phyloP scores from a whole-genome alignment of 345 rosid species.

The Eucalyptus viminalis region DNA sequence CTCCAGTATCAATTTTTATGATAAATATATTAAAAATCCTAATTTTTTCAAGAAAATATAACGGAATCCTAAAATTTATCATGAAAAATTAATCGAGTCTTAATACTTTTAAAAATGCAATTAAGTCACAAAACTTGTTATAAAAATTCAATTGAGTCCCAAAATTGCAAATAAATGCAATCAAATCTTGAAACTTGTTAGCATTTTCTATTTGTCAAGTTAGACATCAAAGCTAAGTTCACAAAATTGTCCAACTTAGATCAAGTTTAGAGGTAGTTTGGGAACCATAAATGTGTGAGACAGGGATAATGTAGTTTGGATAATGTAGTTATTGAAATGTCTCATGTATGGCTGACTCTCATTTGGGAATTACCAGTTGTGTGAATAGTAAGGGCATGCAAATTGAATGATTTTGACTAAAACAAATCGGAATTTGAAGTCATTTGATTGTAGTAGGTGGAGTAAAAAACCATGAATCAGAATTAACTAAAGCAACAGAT shows the following conservation, averaged over 20 bases:
- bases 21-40: too few species aligned
- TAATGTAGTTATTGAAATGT: not conserved
- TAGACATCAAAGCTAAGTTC: not conserved
- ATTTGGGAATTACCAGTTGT: not conserved
- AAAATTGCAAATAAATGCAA: too few species aligned
- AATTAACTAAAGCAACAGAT: too few species aligned
- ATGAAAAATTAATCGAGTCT: too few species aligned
- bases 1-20: not conserved
- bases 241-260: not conserved
- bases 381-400: not conserved
- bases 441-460: not conserved
- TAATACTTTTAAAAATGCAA: too few species aligned
- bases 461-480: not conserved
- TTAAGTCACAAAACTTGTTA: too few species aligned
- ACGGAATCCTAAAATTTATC: rapidly evolving
- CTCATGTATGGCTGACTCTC: not conserved
- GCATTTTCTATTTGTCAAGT: not conserved
- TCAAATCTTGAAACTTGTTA: too few species aligned
- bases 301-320: not conserved
- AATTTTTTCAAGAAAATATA: too few species aligned
- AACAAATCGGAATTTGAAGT: not conserved
- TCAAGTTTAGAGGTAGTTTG: not conserved
- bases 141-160: too few species aligned
- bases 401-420: not conserved
- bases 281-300: not conserved